Conservation (phyloP, 2,329 filamentous ascomycete species). For the Apiospora kogelbergensis region DNA sequence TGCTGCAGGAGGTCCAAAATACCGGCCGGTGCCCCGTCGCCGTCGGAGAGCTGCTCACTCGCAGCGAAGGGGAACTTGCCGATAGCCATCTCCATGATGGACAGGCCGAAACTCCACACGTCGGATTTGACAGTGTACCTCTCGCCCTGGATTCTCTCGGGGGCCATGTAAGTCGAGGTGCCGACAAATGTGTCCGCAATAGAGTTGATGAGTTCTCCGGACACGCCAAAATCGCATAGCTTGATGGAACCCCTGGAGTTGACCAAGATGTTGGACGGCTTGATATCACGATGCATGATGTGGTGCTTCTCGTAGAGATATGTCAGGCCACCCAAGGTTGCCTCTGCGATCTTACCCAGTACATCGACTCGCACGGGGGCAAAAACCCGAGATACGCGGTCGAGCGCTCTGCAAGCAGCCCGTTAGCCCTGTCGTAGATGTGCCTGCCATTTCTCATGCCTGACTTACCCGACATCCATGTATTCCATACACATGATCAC, state of each 20-base stretch:
- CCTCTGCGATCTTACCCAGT: constrained; percentile 95
- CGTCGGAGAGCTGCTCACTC: constrained; percentile 69
- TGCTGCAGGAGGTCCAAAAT: constrained; percentile 95
- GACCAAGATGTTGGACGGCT: constrained; percentile 95
- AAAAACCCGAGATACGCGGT: constrained; percentile 91
- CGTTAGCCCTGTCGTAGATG: constrained; percentile 24
- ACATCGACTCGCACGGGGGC: constrained; percentile 95
- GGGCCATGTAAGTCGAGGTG: constrained; percentile 99
- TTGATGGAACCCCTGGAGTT: constrained; percentile 96
- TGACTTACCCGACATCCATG: constrained; percentile 94
- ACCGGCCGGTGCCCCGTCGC: constrained; percentile 82
- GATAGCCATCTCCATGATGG: constrained; percentile 95
- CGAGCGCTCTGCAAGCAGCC: constrained; percentile 67
- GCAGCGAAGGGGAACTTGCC: constrained; percentile 93
- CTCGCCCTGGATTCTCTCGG: constrained; percentile 94
- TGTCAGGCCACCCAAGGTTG: constrained; percentile 86
- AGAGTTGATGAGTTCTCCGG: constrained; percentile 94
- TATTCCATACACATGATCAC: constrained; percentile 99
- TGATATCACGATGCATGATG: constrained; percentile 99
- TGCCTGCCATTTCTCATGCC: background rate
- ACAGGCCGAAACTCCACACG: constrained; percentile 96
- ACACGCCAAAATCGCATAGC: constrained; percentile 98
- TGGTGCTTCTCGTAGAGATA: constrained; percentile 95
- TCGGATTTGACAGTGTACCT: constrained; percentile 98
- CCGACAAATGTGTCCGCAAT: constrained; percentile 98